Base-by-base conservation (phyloP, 805 yeast species). In the Sugiyamaella boreocaroliniensis region DNA sequence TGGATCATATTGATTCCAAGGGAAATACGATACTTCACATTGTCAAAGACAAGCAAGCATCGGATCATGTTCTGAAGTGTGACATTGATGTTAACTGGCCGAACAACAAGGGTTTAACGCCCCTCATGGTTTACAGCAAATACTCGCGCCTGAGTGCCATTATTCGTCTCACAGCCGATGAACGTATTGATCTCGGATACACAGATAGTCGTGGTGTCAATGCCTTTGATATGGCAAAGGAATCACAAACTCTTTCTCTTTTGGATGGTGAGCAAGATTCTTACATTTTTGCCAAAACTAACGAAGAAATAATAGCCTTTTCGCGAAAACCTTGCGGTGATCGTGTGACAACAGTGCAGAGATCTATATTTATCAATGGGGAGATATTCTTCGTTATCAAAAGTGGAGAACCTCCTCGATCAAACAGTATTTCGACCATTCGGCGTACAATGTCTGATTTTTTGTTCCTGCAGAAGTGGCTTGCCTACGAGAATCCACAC, bases 21-120 rank as follows among this genome's bases (percentile, higher is more conserved):
- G 92, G 92, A 0, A 89, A 89, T 63, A 81, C 93, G 0, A 63
- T 92, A 2, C 69, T 92, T 32, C 98, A 92, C 67, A 76, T 86
- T 2, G 70, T 88, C 29, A 77, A 78, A 48, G 75, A 76, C 12
- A 76, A 77, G 14, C 66, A 56, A 15, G 61, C 66, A 8, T 50
- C 86, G 29, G 63, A 68, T 29, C 55, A 69, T 1, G 56, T 81
- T 10, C 60, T 82, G 40, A 60, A 65, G 6, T 72, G 73, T 43
- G 66, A 75, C 5, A 57, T 76, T 12, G 76, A 82, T 58, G 65
- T 88, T 11, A 88, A 92, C 64, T 77, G 76, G 53, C 65, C 77
- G 16, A 90, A 88, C 63, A 60, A 63, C 11, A 77, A 77, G 55
- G 77, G 75, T 0, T 69, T 83, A 55, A 81, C 92, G 0, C 95